phyloP scores from a whole-genome alignment of 177 flowering plant genomes.

The Vitis hybrid region DNA sequence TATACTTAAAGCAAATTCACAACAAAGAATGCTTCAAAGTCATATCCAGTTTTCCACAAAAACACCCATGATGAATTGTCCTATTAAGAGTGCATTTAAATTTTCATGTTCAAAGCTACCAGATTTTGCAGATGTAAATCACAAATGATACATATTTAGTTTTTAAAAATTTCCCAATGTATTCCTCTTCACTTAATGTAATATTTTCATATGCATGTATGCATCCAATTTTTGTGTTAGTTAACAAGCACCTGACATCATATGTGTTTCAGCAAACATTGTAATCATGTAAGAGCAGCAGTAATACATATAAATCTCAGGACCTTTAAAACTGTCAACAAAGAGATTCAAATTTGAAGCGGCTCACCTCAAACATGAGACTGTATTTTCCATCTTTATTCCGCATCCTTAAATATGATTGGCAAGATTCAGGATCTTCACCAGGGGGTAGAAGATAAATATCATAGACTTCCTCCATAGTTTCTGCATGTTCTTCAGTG shows the following conservation, averaged over 20 bases:
- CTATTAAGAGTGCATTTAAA: too few relatives aligned
- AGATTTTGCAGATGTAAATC: too few relatives aligned
- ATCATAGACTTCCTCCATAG: constrained; percentile 82
- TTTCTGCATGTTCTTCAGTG: constrained; percentile 55
- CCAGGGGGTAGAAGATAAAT: constrained; percentile 99
- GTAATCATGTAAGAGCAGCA: background rate
- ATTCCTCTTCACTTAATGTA: too few relatives aligned
- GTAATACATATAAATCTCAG: background rate
- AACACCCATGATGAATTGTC: too few relatives aligned
- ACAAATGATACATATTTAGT: too few relatives aligned
- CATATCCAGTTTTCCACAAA: too few relatives aligned
- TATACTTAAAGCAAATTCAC: too few relatives aligned
- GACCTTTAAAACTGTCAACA: background rate
- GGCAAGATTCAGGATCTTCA: constrained; percentile 98
- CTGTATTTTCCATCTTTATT: constrained; percentile 95
- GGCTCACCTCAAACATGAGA: constrained; percentile 96
- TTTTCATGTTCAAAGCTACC: too few relatives aligned
- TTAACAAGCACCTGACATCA: background rate
- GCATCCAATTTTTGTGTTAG: background rate
- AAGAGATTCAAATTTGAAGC: background rate
- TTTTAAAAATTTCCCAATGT: too few relatives aligned
- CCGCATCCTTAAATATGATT: constrained; percentile 94
- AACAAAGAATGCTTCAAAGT: too few relatives aligned
- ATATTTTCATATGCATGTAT: too few relatives aligned
- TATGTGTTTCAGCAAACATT: background rate